phyloP scores from a whole-genome alignment of 805 yeast genomes.

The Candida montana region DNA sequence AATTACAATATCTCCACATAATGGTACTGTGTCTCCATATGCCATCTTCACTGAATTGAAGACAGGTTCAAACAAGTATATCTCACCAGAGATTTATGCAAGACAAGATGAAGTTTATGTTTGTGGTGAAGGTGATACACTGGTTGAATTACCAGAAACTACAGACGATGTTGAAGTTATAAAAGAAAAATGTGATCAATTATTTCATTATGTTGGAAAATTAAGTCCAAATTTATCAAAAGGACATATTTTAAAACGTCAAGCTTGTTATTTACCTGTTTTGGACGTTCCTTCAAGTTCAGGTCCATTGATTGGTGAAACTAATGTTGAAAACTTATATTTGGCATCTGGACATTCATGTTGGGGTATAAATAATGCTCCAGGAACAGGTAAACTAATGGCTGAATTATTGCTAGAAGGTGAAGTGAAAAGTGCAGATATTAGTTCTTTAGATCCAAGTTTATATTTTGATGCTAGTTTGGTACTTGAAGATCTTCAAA shows the following conservation, averaged over 20 bases:
- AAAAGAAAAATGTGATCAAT: constrained; percentile 79
- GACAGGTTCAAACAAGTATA: constrained; percentile 60
- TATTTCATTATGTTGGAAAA: constrained; percentile 75
- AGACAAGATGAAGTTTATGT: constrained; percentile 93
- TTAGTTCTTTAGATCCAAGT: constrained; percentile 79
- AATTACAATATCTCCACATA: constrained; percentile 79
- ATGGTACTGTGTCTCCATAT: constrained; percentile 77
- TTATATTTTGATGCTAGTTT: constrained; percentile 74
- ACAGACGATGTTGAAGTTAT: constrained; percentile 91
- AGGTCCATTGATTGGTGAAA: constrained; percentile 93
- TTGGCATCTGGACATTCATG: constrained; percentile 94
- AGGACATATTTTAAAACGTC: constrained; percentile 75
- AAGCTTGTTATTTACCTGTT: constrained; percentile 95
- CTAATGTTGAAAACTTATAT: constrained; percentile 73
- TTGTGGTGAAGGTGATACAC: constrained; percentile 94
- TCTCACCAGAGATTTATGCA: constrained; percentile 92
- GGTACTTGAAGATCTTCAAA: constrained; percentile 15
- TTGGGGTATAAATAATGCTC: constrained; percentile 98
- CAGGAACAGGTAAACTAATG: constrained; percentile 92
- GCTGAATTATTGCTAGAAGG: constrained; percentile 87
- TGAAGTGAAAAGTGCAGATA: constrained; percentile 67
- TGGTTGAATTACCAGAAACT: constrained; percentile 87
- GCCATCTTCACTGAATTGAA: constrained; percentile 91
- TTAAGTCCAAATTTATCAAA: constrained; percentile 61
- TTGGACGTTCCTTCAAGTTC: constrained; percentile 86